Evolutionary conservation across 345 rosid genomes (phyloP), one percentile per base, ranked within the genome.

Genomic region (Anacardium occidentale): DNA sequence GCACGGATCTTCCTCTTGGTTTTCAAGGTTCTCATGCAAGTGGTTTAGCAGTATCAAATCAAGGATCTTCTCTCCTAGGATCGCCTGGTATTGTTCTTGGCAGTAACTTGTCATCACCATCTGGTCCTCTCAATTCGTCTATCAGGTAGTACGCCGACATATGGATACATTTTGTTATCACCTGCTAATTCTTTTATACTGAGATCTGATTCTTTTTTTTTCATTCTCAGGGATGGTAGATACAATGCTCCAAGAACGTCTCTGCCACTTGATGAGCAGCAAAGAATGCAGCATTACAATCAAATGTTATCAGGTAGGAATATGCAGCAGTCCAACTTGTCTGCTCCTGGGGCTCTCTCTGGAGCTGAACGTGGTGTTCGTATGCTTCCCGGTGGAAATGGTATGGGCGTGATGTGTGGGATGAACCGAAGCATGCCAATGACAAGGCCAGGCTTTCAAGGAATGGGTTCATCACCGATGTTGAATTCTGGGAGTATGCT

Each of bases 201-300:
- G 62, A 18, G 26, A 20, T 75, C 53, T 61, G 73, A 62, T 26
- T 32, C 45, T 24, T 21, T 50, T 68, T 75, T 53, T 53, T 59
- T 75, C n/a, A 25, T 74, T 69, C 71, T 65, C 81, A 90, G 96
- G 93, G 93, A 91, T 79, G 83, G 90, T 75, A 89, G 93, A 80
- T 88, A 76, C 75, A 81, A 64, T 84, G 89, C 83, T 83, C 89
- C 90, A 60, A 84, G 90, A 80, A 75, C 90, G 64, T 81, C 96
- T 83, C 84, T 87, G 68, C 92, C 89, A 42, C 87, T 70, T 76
- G 95, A 91, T 66, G 98, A 96, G 81, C 98, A 90, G 73, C 97
- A 90, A 69, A 82, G 92, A 75, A 79, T 85, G 81, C 98, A 85
- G 68, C 96, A 85, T 56, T 76, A 75, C 74, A 87, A 85, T 83